phyloP scores from a whole-genome alignment of 2,329 filamentous ascomycete genomes.

The Diaporthe citri region DNA sequence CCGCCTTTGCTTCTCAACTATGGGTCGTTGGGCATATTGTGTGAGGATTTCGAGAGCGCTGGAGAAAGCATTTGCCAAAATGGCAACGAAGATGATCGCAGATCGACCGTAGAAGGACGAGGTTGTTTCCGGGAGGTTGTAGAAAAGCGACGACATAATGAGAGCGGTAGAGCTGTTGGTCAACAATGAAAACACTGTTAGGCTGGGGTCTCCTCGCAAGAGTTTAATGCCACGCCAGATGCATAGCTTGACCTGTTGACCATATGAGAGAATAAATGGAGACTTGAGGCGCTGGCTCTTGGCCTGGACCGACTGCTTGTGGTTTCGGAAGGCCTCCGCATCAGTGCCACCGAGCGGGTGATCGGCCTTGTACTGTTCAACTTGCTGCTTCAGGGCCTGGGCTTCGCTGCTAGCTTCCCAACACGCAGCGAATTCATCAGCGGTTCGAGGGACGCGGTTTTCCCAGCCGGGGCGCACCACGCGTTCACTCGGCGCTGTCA shows the following conservation, averaged over 20 bases:
- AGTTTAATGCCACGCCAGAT: constrained; percentile 84
- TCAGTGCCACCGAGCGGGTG: constrained; percentile 68
- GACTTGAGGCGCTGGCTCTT: constrained; percentile 74
- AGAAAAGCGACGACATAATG: constrained; percentile 86
- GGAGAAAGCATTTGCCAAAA: constrained; percentile 87
- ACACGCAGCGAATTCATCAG: constrained; percentile 70
- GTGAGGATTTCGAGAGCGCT: constrained; percentile 87
- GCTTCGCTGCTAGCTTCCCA: constrained; percentile 70
- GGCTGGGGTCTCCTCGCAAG: constrained; percentile 79
- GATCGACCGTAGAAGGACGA: constrained; percentile 84
- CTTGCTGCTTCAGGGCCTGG: constrained; percentile 63
- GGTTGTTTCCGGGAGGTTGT: constrained; percentile 75
- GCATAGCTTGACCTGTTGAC: constrained; percentile 82
- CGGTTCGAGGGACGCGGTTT: constrained; percentile 67
- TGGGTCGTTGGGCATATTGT: constrained; percentile 88
- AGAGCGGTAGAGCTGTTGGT: constrained; percentile 82
- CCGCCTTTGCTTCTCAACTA: constrained; percentile 89
- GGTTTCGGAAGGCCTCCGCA: constrained; percentile 68
- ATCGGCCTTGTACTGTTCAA: constrained; percentile 65
- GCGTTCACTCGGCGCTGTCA: constrained; percentile 72
- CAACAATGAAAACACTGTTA: constrained; percentile 76
- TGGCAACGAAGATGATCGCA: constrained; percentile 87
- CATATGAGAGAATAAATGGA: constrained; percentile 84
- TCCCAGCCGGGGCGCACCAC: constrained; percentile 68
- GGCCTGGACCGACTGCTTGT: constrained; percentile 67